Percentiles rank a stretch among this genome's conserved stretches.
Evolutionary conservation across 2,329 filamentous ascomycete species (phyloP).

Genomic region (Aspergillus aculeatus): DNA sequence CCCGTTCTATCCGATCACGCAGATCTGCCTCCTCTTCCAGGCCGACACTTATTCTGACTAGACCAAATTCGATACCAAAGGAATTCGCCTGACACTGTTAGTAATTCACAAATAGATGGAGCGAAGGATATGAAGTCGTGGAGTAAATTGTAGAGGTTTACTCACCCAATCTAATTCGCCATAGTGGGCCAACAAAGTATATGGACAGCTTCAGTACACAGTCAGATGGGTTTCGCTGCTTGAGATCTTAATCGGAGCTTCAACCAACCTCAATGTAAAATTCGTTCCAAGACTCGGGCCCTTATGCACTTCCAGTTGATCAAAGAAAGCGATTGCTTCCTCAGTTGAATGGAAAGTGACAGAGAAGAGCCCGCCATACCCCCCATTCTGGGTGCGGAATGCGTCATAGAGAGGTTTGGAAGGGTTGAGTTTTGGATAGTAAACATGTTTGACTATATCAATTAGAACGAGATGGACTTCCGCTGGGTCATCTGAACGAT

Average conservation of each 20-base stretch:
- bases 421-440: slow-evolving; percentile 79
- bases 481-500: not conserved
- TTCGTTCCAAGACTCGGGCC: slow-evolving; percentile 95
- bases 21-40: slow-evolving; percentile 74
- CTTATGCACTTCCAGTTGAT: slow-evolving; percentile 82
- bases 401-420: slow-evolving; percentile 74
- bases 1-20: slow-evolving; percentile 61
- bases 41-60: slow-evolving; percentile 86
- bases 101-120: not conserved
- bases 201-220: slow-evolving; percentile 65
- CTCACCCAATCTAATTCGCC: slow-evolving; percentile 82
- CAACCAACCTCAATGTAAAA: slow-evolving; percentile 70
- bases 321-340: slow-evolving; percentile 79
- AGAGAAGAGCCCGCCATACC: slow-evolving; percentile 87
- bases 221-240: slow-evolving; percentile 11
- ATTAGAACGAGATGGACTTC: slow-evolving; percentile 10
- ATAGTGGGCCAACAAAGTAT: slow-evolving; percentile 89
- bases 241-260: not conserved
- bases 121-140: not conserved
- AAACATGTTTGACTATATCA: slow-evolving; percentile 68
- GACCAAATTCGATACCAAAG: slow-evolving; percentile 75
- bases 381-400: slow-evolving; percentile 69
- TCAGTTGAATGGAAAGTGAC: slow-evolving; percentile 70
- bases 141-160: slow-evolving; percentile 14
- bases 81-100: slow-evolving; percentile 56